Evolutionary conservation across 352 stramenopile genomes (phyloP), one percentile per base, ranked within the genome.

Genomic region (Phytophthora sansomeana): DNA sequence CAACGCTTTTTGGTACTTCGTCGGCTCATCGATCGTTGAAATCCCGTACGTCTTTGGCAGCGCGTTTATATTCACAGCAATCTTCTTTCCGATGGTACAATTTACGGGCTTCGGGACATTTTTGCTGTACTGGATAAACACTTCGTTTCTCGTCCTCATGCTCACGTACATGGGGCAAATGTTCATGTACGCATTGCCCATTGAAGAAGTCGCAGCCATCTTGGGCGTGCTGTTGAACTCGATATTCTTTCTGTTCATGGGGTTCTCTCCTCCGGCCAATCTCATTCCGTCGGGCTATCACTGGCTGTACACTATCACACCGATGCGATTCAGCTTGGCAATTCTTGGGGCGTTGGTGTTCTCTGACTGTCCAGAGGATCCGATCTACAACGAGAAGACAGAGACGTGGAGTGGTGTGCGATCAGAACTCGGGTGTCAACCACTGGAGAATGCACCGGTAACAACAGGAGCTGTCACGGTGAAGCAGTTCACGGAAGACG

Each of bases 1-100:
- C 58, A 77, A 85, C 36, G 57, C 81, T 21, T 64, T 71, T 13
- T 80, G 85, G 50, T 92, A 97, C 56, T 78, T 78, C 36, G 38
- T 95, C 8, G 80, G 86, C 5, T 86, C 83, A 32, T 90, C 79
- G 7, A 59, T 77, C 16, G 69, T 73, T 30, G 69, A 77, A 47
- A 69, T 80, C 6, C 84, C 89, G 16, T 97, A 96, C 68, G 75
- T 94, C 14, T 57, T 91, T n/a, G 60, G 79, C 17, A 67, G 91
- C 17, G 80, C 42, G 1, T 58, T 81, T 30, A 42, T 63, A 5
- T 66, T 59, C 35, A 75, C 47, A 14, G 75, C 36, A 39, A 80
- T 66, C 24, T 71, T 69, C 62, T 81, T 66, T 46, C 95, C 55
- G 1, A 58, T 77, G 57, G 72, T 83, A 11, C 66, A 75, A 5